A percentile compares a stretch with the other conserved stretches of the same genome.
These are phyloP conservation scores for Coemansia aciculifera DNA, from an alignment of 192 early-diverging fungal genomes.

Conservation along the genomic window DNA sequence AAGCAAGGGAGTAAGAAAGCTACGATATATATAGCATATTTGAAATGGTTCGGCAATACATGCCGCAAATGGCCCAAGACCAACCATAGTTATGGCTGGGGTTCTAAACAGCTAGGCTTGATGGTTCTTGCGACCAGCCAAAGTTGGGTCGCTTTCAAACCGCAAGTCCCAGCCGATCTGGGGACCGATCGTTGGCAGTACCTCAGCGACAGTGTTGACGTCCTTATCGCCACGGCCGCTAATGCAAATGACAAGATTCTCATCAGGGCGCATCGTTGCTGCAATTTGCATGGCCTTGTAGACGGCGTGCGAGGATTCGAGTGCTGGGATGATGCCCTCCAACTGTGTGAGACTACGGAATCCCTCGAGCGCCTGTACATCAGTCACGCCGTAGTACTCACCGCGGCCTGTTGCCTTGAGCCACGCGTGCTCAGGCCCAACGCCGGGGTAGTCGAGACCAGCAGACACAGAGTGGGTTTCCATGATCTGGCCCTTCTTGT, in stretches of 20 bases:
- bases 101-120: constrained; percentile 2
- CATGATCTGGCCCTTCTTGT: constrained; percentile 93
- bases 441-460: constrained; percentile 97
- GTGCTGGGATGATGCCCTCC: constrained; percentile 93
- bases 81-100: background rate
- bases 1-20: background rate
- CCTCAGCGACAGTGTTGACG: constrained; percentile 88
- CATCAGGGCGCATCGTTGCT: constrained; percentile 66
- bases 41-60: background rate
- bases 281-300: constrained; percentile 81
- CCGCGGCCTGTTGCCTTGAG: constrained; percentile 85
- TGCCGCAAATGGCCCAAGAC: background rate
- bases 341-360: constrained; percentile 70
- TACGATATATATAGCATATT: background rate
- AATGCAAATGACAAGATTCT: constrained; percentile 87
- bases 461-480: constrained; percentile 94
- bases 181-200: constrained; percentile 85
- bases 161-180: constrained; percentile 86
- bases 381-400: constrained; percentile 77
- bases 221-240: constrained; percentile 98
- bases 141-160: constrained; percentile 55
- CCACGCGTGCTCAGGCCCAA: constrained; percentile 95
- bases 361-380: constrained; percentile 83
- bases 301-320: constrained; percentile 93
- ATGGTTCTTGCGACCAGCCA: constrained; percentile 14